Evolutionary conservation across 257 asterid genomes (phyloP), one percentile per base, ranked within the genome.

Genomic region (Schizonepeta tenuifolia): DNA sequence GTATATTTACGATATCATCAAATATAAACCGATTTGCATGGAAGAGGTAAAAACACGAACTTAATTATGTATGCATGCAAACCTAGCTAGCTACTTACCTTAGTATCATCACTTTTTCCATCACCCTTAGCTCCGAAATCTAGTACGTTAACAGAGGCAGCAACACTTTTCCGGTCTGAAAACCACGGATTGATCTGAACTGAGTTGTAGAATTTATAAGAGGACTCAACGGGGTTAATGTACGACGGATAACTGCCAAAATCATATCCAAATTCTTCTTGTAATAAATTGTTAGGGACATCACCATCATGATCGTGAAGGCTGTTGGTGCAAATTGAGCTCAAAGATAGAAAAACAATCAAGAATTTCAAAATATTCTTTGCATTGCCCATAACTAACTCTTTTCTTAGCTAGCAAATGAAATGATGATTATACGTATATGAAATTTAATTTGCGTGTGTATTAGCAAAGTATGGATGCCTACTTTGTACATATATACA

Each of bases 61-160:
- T 12, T 26, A n/a, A n/a, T n/a, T n/a, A 58, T 26, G 12, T n/a
- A 58, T 41, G 15, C 15, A 41, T 43, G 50, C 50, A 43, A 43
- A 12, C n/a, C 14, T 11, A 6, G 15, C 8, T 50, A 31, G 15
- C 8, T 50, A 31, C 64, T 24, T 65, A 84, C 95, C 86, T 77
- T 36, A 56, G 84, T 63, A 79, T 88, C 95, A 73, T 88, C 95
- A 5, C 64, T 71, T 1, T 12, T 67, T 60, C 95, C 95, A 65
- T 88, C 91, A 26, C 87, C 95, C 77, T 77, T 81, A 73, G 95
- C 95, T 67, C 95, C 95, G 59, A 66, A 81, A 65, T 35, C 62
- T 9, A 73, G 76, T 8, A 88, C 91, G 71, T 60, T 72, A 21
- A 59, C 74, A 0, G 83, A 56, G 41, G 74, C 61, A 59, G 0